A percentile compares a stretch with the other conserved stretches of the same genome.
Evolutionary conservation across 257 asterid species (phyloP).

Genomic region (Rauvolfia tetraphylla): DNA sequence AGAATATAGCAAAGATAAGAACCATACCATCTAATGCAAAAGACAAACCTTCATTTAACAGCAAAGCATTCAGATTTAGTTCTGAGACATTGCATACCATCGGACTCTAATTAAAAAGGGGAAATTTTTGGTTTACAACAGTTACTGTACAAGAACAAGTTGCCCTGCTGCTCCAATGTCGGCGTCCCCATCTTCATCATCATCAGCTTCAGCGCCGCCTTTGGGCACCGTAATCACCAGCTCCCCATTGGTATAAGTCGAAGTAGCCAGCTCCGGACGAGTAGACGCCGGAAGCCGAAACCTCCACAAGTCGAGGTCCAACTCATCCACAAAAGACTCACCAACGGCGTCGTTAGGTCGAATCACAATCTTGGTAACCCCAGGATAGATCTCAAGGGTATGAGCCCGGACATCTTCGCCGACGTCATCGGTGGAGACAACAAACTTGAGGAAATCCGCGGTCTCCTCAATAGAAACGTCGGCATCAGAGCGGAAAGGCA

Average conservation of each 20-base stretch:
- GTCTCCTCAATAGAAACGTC: constrained; percentile 63
- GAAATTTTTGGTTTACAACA: not conserved
- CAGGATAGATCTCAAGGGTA: constrained; percentile 71
- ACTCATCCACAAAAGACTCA: constrained; percentile 41
- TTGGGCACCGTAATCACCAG: constrained; percentile 76
- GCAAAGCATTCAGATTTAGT: constrained; percentile 11
- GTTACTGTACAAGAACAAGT: constrained; percentile 71
- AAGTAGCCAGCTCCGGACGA: constrained; percentile 62
- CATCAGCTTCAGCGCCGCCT: constrained; percentile 34
- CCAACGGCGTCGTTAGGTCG: constrained; percentile 36
- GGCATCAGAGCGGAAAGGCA: constrained; percentile 71
- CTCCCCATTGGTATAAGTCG: constrained; percentile 58
- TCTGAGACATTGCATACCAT: constrained; percentile 14
- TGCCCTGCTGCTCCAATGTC: constrained; percentile 40
- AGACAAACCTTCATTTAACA: constrained; percentile 11
- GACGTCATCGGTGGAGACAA: constrained; percentile 52
- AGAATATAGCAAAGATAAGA: not conserved
- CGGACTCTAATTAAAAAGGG: constrained; percentile 9
- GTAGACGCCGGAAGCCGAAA: constrained; percentile 64
- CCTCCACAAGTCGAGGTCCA: constrained; percentile 79
- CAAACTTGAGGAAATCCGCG: constrained; percentile 46
- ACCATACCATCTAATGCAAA: not conserved
- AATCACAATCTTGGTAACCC: constrained; percentile 64
- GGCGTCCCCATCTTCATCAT: constrained; percentile 32
- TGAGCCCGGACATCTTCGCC: constrained; percentile 52